Evolutionary conservation across 306 rosid genomes (phyloP).

Genomic region (Chamaecrista fasciculata): DNA sequence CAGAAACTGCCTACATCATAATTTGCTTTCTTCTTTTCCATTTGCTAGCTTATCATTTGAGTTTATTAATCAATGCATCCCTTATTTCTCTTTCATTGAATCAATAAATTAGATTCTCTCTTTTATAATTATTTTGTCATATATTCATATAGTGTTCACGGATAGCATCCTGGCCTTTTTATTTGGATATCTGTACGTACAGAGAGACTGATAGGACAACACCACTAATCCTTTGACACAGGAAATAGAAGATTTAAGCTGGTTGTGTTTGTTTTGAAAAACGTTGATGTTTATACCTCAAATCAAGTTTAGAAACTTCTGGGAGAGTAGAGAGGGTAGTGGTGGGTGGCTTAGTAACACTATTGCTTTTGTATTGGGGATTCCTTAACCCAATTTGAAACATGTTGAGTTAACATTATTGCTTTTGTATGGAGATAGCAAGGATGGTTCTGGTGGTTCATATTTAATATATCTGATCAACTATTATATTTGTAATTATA

Average conservation of each 20-base stretch:
- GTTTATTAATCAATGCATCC: neutral
- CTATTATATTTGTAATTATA: neutral
- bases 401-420: neutral
- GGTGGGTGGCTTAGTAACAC: neutral
- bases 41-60: neutral
- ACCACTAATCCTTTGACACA: neutral
- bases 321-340: neutral
- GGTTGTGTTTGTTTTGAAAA: neutral
- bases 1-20: neutral
- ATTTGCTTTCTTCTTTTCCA: neutral
- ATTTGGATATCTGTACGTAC: neutral
- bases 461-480: neutral
- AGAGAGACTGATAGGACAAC: neutral
- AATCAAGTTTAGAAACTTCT: neutral
- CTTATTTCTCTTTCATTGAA: neutral
- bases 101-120: neutral
- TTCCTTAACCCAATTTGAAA: neutral
- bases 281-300: neutral
- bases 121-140: neutral
- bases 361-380: neutral
- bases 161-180: neutral
- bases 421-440: neutral
- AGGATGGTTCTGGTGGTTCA: neutral
- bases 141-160: neutral
- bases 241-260: neutral